Conservation (phyloP, 2,329 filamentous ascomycete genomes). For the Chrysosporium keratinophilum region DNA sequence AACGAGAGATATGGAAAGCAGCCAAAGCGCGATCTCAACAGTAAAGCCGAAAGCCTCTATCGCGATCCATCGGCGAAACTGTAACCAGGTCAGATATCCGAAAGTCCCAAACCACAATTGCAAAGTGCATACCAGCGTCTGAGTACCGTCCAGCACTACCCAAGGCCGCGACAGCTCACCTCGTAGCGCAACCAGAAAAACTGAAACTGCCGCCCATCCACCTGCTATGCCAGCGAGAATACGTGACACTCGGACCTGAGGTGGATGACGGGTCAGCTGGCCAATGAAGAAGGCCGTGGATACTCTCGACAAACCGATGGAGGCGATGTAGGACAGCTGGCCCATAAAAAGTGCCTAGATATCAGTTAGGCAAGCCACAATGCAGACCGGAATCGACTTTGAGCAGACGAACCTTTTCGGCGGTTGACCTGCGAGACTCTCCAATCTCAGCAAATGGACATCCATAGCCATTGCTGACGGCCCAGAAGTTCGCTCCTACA, state of each 20-base stretch:
- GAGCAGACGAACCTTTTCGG: constrained; percentile 4
- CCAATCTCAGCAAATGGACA: not conserved
- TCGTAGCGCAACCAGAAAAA: constrained; percentile 3
- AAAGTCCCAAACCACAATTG: not conserved
- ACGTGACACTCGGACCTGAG: not conserved
- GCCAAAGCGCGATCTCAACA: constrained; percentile 10
- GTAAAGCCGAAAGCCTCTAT: constrained; percentile 4
- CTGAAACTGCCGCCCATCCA: not conserved
- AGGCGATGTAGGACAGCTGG: constrained; percentile 9
- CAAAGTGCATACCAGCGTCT: constrained; percentile 8
- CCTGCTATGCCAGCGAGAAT: constrained; percentile 5
- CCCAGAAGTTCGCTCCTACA: constrained; percentile 3
- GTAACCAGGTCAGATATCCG: not conserved
- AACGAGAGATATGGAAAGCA: constrained; percentile 9
- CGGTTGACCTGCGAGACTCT: not conserved
- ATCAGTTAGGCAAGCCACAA: not conserved
- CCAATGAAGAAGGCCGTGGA: constrained; percentile 10
- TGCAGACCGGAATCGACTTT: not conserved
- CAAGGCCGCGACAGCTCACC: constrained; percentile 8
- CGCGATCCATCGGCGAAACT: constrained; percentile 5
- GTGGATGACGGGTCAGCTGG: constrained; percentile 7
- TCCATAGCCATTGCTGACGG: constrained; percentile 1
- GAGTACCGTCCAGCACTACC: constrained; percentile 8
- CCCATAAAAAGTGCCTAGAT: constrained; percentile 9
- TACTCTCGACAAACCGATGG: constrained; percentile 12